Percentiles rank a stretch among this genome's conserved stretches.
phyloP scores from a whole-genome alignment of 768 basidiomycete species.

The Boletus sensibilis region DNA sequence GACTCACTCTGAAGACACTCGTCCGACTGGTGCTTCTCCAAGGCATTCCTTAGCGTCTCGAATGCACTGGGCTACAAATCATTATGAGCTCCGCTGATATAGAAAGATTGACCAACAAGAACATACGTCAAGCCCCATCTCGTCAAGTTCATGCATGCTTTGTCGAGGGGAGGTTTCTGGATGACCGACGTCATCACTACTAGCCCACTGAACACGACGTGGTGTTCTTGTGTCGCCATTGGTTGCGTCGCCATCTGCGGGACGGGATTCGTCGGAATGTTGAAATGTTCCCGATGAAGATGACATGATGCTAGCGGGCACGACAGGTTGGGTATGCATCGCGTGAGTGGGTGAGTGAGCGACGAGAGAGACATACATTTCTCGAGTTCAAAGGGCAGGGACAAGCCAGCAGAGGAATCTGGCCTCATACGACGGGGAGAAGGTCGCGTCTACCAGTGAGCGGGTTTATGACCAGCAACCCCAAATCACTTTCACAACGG shows the following conservation, averaged over 20 bases:
- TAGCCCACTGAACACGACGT: conserved; percentile 54
- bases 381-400: neutral
- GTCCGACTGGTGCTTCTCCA: conserved; percentile 48
- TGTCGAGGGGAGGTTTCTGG: conserved; percentile 6
- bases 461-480: conserved; percentile 9
- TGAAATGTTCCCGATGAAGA: conserved; percentile 4
- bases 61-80: conserved; percentile 46
- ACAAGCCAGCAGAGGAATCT: neutral
- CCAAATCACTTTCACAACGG: neutral
- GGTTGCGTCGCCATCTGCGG: conserved; percentile 18
- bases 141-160: conserved; percentile 48
- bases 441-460: no score
- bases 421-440: neutral
- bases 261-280: conserved; percentile 10
- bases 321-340: neutral
- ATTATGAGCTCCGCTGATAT: neutral
- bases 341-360: neutral
- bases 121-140: conserved; percentile 53
- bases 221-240: conserved; percentile 43
- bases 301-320: conserved; percentile 20
- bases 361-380: conserved; percentile 9
- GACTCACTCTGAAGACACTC: conserved; percentile 4
- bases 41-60: conserved; percentile 46
- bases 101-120: neutral
- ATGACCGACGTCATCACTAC: conserved; percentile 20